Conservation (phyloP, 1,284 basidiomycete genomes). For the Ganoderma boninense region DNA sequence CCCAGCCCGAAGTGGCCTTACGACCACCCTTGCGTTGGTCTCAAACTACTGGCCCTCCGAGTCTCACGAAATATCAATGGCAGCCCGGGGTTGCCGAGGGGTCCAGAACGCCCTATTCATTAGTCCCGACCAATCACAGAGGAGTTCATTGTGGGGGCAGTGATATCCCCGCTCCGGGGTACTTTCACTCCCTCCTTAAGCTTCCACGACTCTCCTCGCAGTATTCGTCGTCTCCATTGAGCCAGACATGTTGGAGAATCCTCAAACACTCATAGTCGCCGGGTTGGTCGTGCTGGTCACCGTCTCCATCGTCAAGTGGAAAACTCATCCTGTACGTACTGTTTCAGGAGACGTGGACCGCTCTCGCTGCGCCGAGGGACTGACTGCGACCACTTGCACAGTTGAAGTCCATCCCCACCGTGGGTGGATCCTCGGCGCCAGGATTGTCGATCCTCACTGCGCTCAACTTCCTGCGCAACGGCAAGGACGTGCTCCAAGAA, state of each 20-base stretch:
- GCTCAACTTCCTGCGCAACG: constrained; percentile 24
- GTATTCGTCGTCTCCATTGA: neutral
- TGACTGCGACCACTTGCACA: neutral
- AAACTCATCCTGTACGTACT: constrained; percentile 9
- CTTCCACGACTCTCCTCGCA: neutral
- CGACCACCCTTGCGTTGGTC: too few relatives aligned
- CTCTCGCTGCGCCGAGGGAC: neutral
- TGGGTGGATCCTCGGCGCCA: constrained; percentile 35
- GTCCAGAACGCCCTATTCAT: too few relatives aligned
- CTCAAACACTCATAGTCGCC: neutral
- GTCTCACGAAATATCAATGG: too few relatives aligned
- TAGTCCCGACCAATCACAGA: too few relatives aligned
- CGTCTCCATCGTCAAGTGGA: constrained; percentile 9
- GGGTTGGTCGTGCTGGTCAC: neutral
- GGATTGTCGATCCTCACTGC: constrained; percentile 37
- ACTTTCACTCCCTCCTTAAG: too few relatives aligned
- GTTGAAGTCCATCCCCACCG: constrained; percentile 37
- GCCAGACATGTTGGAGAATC: neutral
- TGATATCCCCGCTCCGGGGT: too few relatives aligned
- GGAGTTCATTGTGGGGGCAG: too few relatives aligned
- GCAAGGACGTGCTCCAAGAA: constrained; percentile 23
- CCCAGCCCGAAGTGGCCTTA: too few relatives aligned
- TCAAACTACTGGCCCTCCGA: too few relatives aligned
- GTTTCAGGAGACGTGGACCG: neutral
- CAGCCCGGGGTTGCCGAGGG: too few relatives aligned